Evolutionary conservation across 805 yeast species (phyloP), one percentile per base, ranked within the genome.

Genomic region (Myxozyma geophila): DNA sequence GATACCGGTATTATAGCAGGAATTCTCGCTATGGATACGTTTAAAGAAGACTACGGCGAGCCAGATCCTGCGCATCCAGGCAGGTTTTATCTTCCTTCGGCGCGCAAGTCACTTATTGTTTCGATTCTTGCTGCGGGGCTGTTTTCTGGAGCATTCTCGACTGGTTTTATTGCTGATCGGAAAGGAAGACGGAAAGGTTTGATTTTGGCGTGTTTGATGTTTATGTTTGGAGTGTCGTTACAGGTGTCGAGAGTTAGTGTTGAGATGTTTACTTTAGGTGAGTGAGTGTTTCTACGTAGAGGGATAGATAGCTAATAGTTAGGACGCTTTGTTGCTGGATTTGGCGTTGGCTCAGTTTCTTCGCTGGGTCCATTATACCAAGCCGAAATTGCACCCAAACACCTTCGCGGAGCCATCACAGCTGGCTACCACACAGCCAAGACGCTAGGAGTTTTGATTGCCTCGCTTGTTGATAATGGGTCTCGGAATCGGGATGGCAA

Each of bases 1-100:
- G 97, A 91, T 74, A 91, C 97, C 0, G 97, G 97, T 0, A 77
- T 90, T 53, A 87, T 90, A 57, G 90, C 90, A 73, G 90, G 90
- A 66, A 78, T 91, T 6, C 73, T 88, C 59, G 95, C 90, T 67
- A 90, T 92, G 96, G 55, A 54, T 28, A 44, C 51, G 0, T 63
- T 59, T 56, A 63, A 63, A 36, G 43, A 50, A 39, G 59, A 59
- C 36, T 63, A 51, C 48, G 67, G 67, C 43, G 35, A 21, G 36
- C 56, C 47, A n/a, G 54, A 58, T 19, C 62, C 62, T 1, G 37
- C 35, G 19, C 48, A 48, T 19, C 15, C 40, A 21, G 62, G 58
- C 7, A 46, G 53, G 4, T 59, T 23, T 33, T 59, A 63, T 36
- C 55, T 63, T 12, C 51, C 67, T 2, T 43, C 63, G n/a, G 40